Evolutionary conservation across 1,284 basidiomycete species (phyloP), one percentile per base, ranked within the genome.

Genomic region (Gomphus bonarii): DNA sequence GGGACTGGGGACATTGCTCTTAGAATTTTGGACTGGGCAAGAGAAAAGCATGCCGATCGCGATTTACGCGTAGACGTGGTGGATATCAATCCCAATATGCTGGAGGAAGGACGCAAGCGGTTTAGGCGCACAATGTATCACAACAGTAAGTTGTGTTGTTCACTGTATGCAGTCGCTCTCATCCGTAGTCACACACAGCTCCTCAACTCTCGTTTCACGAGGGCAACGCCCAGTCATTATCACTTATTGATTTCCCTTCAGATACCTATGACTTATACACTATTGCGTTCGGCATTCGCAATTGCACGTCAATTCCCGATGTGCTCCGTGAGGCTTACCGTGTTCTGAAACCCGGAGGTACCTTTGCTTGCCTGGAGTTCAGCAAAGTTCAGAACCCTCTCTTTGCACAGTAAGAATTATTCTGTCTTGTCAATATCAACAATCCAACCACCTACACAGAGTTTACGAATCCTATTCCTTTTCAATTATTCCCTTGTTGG

Each of bases 1-100:
- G 97, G 97, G 44, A 99, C 94, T 6, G 97, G 97, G 16, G 97
- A 99, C 74, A 95, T 99, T 69, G 97, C 95, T 3, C 77, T 97
- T 58, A 79, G 95, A 38, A 89, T 99, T 62, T 76, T 99, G 51
- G 95, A 99, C 74, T 80, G 90, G 65, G 95, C 93, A 10, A 76
- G 92, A 59, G 91, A 94, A 65, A 85, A 85, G 60, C 89, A 95
- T 68, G 87, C 85, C 3, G 91, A 92, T 68, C 75, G 94, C 62
- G 91, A 95, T 67, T 91, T 91, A 14, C 82, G 79, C 54, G 94
- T 99, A 0, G 88, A 92, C 54, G 81, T 99, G 54, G 88, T 95
- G 50, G 97, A 99, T 69, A 94, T 99, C 69, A 99, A 98, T 66
- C 81, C 81, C 1, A 85, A 93, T 66, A 99, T 99, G 97, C 78